phyloP scores from a whole-genome alignment of 371 early-diverging fungal species.

The Mucor lusitanicus region DNA sequence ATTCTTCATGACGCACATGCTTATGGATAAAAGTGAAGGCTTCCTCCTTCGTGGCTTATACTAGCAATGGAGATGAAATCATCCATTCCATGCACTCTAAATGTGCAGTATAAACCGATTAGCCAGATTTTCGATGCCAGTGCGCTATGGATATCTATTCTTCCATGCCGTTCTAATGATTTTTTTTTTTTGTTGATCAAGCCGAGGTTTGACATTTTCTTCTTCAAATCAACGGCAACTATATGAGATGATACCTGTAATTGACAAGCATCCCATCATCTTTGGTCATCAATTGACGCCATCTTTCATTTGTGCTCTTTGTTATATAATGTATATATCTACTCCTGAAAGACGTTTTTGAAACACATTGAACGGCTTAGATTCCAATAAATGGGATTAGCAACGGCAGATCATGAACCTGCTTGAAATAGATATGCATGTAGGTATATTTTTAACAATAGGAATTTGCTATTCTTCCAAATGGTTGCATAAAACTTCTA shows the following conservation, averaged over 20 bases:
- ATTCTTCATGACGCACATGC: background rate
- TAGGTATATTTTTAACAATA: background rate
- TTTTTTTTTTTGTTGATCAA: background rate
- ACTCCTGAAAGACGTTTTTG: background rate
- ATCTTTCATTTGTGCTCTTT: background rate
- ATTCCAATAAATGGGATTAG: background rate
- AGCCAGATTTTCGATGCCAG: background rate
- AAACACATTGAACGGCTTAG: background rate
- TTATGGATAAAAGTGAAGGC: background rate
- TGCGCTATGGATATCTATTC: background rate
- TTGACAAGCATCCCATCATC: background rate
- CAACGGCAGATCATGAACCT: background rate
- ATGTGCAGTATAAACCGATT: background rate
- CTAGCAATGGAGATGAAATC: background rate
- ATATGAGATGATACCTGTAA: background rate
- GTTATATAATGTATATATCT: background rate
- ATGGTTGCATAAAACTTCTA: background rate
- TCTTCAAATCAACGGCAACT: background rate
- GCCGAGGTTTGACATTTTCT: background rate
- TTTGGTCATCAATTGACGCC: background rate
- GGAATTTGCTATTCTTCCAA: background rate
- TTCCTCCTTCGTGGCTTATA: background rate
- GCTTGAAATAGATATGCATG: background rate
- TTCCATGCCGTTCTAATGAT: too few species aligned
- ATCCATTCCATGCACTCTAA: background rate